Evolutionary conservation across 805 yeast genomes (phyloP).

Genomic region (Lachancea sp.): DNA sequence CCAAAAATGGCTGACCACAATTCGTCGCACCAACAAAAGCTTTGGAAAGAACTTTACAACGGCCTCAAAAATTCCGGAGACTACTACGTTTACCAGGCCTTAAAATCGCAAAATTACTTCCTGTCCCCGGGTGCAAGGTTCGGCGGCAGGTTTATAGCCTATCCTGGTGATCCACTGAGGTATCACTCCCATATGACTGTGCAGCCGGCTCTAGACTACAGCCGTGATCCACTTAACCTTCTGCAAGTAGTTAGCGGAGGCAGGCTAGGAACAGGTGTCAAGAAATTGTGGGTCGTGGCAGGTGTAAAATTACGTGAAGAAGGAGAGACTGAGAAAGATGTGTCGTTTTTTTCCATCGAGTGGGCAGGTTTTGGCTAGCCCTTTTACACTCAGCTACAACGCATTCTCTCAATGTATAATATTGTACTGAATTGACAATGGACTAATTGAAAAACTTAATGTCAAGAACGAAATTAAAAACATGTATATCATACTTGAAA

Average conservation of each 20-base stretch:
- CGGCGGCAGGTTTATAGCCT: constrained; percentile 83
- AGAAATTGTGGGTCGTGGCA: constrained; percentile 68
- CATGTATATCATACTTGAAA: too few relatives aligned
- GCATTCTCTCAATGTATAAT: too few relatives aligned
- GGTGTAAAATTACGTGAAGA: constrained; percentile 29
- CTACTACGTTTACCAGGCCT: constrained; percentile 34
- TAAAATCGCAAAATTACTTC: constrained; percentile 39
- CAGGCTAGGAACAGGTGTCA: constrained; percentile 85
- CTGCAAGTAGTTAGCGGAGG: constrained; percentile 74
- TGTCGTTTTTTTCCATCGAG: constrained; percentile 64
- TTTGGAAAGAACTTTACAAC: constrained; percentile 1
- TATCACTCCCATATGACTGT: constrained; percentile 85
- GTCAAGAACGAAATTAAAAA: too few relatives aligned
- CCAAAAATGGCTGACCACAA: background rate
- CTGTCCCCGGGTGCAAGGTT: constrained; percentile 83
- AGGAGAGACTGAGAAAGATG: constrained; percentile 23
- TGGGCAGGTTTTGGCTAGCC: constrained; percentile 92
- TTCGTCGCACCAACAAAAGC: background rate
- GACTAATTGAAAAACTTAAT: too few relatives aligned
- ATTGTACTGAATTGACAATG: too few relatives aligned
- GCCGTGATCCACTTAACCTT: constrained; percentile 46
- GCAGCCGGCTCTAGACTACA: constrained; percentile 38
- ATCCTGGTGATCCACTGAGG: constrained; percentile 91
- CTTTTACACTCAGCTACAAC: too few relatives aligned
- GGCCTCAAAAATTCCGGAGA: constrained; percentile 11